These are phyloP conservation scores for Leccinum olivaceopallidum DNA, from an alignment of 768 basidiomycete species.

Conservation along the genomic window DNA sequence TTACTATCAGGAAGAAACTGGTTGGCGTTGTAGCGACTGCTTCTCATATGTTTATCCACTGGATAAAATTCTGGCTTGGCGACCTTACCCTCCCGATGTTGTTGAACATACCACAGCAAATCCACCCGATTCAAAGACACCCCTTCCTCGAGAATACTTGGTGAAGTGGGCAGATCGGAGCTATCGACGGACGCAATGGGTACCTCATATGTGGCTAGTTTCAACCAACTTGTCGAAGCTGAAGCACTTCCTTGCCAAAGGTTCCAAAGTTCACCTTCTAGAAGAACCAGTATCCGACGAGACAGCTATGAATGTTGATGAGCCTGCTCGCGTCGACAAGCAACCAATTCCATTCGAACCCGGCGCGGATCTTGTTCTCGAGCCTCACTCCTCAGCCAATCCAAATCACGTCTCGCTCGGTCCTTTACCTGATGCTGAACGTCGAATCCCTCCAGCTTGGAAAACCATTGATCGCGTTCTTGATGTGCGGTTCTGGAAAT, in stretches of 20 bases:
- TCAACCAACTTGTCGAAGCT: slow-evolving; percentile 66
- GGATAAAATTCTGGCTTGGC: slow-evolving; percentile 92
- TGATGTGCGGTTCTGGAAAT: slow-evolving; percentile 70
- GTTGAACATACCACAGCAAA: slow-evolving; percentile 49
- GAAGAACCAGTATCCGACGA: slow-evolving; percentile 40
- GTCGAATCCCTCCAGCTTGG: slow-evolving; percentile 77
- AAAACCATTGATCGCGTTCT: slow-evolving; percentile 91
- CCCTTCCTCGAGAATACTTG: slow-evolving; percentile 87
- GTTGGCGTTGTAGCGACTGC: slow-evolving; percentile 81
- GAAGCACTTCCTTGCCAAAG: slow-evolving; percentile 72
- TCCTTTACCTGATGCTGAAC: slow-evolving; percentile 69
- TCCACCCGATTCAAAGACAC: slow-evolving; percentile 51
- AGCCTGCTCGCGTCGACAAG: slow-evolving; percentile 20
- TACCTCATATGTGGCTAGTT: slow-evolving; percentile 89
- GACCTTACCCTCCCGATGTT: slow-evolving; percentile 71
- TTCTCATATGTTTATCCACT: slow-evolving; percentile 64
- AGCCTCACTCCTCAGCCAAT: slow-evolving; percentile 31
- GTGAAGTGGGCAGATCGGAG: slow-evolving; percentile 86
- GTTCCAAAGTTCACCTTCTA: slow-evolving; percentile 68
- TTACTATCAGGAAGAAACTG: slow-evolving; percentile 55
- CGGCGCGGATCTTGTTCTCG: slow-evolving; percentile 37
- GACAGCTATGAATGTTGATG: slow-evolving; percentile 30
- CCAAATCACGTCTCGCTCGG: slow-evolving; percentile 30
- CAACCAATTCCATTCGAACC: slow-evolving; percentile 41
- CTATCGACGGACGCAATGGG: slow-evolving; percentile 83